Evolutionary conservation across 352 stramenopile species (phyloP), one percentile per base, ranked within the genome.

Genomic region (Phytophthora nicotianae): DNA sequence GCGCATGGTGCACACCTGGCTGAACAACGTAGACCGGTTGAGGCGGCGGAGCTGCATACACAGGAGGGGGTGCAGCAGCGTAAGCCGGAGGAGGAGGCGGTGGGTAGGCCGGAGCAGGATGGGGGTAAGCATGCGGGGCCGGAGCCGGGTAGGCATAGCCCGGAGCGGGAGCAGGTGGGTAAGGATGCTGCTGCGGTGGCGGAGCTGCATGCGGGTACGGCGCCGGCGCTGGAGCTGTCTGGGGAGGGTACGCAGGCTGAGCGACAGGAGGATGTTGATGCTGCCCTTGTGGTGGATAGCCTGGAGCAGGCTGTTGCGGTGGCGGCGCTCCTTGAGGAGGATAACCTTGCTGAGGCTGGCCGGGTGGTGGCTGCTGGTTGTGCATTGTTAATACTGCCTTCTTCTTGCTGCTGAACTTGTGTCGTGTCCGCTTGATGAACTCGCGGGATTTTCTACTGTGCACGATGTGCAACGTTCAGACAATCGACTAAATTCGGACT

Each of bases 11-110:
- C 14, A 75, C 62, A 1, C 67, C 67, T 10, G 67, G 67, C 42
- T 75, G 67, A 23, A 66, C 53, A 37, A 75, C 62, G 45, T 75
- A 75, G 23, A 75, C 62, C 9, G 67, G 67, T 38, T 75, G 67
- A 23, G 50, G 50, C 8, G 55, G 55, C 1, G 50, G 41, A 14
- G 29, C 48, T 41, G 27, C 46, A 29, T 72, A 72, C 11, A 60
- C 35, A 3, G 58, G 52, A 13, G 53, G 47, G 7, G 61, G 61
- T n/a, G 56, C 56, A 2, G 41, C 58, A 5, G 41, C 58, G 19
- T 72, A 72, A 1, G 52, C 49, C 4, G 52, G 38, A 21, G 53
- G 47, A 9, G 62, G 62, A 19, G 57, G 50, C 2, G 50, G 50
- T 10, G 58, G 49, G 42, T 60, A 58, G 2, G 23, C 19, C 23